A percentile compares a stretch with the other conserved stretches of the same genome.
Conservation (phyloP, 805 yeast genomes). For the Metschnikowia similis region DNA sequence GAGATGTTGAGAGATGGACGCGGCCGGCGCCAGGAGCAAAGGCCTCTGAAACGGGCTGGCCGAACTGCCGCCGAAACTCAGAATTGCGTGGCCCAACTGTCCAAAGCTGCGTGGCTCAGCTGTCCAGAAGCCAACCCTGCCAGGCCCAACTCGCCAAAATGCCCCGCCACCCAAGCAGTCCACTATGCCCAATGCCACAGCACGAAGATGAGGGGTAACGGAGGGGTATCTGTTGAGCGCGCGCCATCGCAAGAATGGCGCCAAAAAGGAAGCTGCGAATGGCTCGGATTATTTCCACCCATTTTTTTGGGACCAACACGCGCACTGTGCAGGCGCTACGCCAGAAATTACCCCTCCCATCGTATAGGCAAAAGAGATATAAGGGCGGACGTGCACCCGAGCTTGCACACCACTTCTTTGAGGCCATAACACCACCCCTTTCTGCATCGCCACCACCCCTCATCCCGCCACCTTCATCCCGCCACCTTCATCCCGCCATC, state of each 20-base stretch:
- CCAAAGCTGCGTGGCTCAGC: no score
- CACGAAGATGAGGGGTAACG: background rate
- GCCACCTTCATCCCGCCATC: background rate
- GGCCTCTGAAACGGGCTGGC: no score
- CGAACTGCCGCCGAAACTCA: no score
- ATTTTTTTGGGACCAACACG: conserved; percentile 5
- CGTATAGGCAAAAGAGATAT: conserved; percentile 8
- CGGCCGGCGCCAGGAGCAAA: no score
- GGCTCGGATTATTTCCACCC: conserved; percentile 11
- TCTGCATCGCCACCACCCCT: background rate
- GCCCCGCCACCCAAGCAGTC: no score
- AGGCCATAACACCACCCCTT: background rate
- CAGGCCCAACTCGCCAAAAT: no score
- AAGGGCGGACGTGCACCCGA: background rate
- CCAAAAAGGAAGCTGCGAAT: background rate
- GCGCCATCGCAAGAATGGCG: conserved; percentile 8
- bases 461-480: background rate
- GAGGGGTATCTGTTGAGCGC: conserved; percentile 12
- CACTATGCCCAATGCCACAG: background rate
- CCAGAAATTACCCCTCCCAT: conserved; percentile 15
- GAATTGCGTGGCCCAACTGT: no score
- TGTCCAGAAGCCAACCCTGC: no score
- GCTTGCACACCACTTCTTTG: background rate
- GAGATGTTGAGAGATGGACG: no score
- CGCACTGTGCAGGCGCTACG: conserved; percentile 8